A percentile compares a stretch with the other conserved stretches of the same genome.
phyloP scores from a whole-genome alignment of 768 basidiomycete genomes.

The Auricularia heimuer region DNA sequence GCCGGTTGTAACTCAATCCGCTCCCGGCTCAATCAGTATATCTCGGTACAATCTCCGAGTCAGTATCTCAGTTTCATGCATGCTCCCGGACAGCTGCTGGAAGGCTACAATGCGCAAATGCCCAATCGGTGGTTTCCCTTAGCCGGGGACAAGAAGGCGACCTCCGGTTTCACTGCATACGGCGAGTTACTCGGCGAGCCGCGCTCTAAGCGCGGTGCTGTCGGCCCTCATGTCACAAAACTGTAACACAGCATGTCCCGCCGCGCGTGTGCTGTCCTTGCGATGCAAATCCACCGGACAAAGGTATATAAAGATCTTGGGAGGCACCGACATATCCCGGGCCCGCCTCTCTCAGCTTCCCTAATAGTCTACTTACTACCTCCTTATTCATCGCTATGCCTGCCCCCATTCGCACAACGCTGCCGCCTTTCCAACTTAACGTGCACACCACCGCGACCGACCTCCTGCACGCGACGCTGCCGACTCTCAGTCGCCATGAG shows the following conservation, averaged over 20 bases:
- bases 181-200: background rate
- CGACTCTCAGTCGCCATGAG: slow-evolving; percentile 26
- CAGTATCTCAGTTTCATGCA: no score
- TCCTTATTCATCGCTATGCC: slow-evolving; percentile 1
- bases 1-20: no score
- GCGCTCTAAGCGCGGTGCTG: background rate
- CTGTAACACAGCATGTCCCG: background rate
- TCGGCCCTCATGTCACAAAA: background rate
- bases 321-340: background rate
- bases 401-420: slow-evolving; percentile 5
- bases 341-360: background rate
- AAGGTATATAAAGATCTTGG: background rate
- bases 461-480: slow-evolving; percentile 31
- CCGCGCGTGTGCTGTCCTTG: background rate
- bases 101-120: background rate
- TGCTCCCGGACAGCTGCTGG: no score
- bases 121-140: background rate
- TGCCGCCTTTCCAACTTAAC: slow-evolving; percentile 13
- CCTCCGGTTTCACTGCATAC: background rate
- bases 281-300: background rate
- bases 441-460: slow-evolving; percentile 30
- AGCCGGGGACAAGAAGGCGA: background rate
- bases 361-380: background rate
- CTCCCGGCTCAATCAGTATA: no score
- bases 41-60: no score